Conservation (phyloP, 2,329 filamentous ascomycete species). For the Colletotrichum eremochloae region DNA sequence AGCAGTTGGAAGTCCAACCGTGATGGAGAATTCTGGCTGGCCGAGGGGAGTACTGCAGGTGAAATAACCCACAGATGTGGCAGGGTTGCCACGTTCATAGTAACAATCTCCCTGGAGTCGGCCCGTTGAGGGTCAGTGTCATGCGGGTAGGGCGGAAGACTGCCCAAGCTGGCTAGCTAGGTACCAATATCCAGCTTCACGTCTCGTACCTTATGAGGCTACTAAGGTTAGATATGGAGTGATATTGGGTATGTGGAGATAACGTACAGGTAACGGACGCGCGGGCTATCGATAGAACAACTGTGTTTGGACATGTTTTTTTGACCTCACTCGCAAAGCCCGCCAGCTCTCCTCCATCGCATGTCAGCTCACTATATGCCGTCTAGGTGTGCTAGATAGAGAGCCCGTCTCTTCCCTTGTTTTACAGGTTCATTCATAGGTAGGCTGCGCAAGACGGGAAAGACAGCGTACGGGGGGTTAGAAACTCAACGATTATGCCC, state of each 20-base stretch:
- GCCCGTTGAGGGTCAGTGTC: constrained; percentile 16
- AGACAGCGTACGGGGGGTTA: not conserved
- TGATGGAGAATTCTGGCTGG: not conserved
- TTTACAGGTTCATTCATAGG: not conserved
- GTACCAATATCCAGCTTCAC: not conserved
- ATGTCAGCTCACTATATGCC: not conserved
- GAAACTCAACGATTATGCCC: no score
- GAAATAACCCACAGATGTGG: constrained; percentile 10
- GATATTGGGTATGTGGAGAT: no score
- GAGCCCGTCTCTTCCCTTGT: not conserved
- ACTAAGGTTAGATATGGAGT: not conserved
- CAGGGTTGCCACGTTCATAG: constrained; percentile 26
- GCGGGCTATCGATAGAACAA: not conserved
- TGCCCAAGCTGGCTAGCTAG: not conserved
- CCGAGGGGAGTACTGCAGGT: not conserved
- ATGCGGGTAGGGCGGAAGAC: constrained; percentile 13
- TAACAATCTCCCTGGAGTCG: constrained; percentile 10
- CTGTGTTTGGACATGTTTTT: not conserved
- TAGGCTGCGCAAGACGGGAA: not conserved
- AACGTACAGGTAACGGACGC: not conserved
- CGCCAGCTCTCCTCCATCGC: not conserved
- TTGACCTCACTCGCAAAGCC: not conserved
- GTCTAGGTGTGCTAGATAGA: not conserved
- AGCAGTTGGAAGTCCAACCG: not conserved
- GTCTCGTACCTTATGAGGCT: not conserved